Conservation (phyloP, 139 green algal genomes). For the Chlorella vulgaris region DNA sequence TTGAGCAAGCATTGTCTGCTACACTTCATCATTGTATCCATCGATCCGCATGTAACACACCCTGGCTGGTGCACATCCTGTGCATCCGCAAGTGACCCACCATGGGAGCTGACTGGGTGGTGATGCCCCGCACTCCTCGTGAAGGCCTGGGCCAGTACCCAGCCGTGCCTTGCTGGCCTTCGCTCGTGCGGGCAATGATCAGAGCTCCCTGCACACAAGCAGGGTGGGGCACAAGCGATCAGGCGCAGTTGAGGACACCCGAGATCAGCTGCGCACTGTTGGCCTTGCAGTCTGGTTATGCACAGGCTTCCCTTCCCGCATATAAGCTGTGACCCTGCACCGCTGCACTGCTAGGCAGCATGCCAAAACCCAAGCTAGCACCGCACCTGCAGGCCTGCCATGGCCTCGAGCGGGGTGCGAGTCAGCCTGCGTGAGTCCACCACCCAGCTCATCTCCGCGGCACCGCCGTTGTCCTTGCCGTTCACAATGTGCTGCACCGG, state of each 20-base stretch:
- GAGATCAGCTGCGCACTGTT: no score
- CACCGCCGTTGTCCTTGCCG: constrained; percentile 3
- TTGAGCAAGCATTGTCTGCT: no score
- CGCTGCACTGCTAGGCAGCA: not conserved
- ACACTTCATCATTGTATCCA: no score
- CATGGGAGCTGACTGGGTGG: not conserved
- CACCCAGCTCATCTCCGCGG: not conserved
- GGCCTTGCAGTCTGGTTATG: no score
- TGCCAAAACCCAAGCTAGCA: not conserved
- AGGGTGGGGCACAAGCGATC: not conserved
- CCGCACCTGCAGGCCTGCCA: not conserved
- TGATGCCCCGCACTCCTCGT: not conserved
- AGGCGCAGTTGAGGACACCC: no score
- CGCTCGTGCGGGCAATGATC: not conserved
- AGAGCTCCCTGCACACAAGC: not conserved
- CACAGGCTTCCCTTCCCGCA: no score
- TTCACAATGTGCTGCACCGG: not conserved
- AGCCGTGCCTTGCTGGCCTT: not conserved
- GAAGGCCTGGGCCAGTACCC: not conserved
- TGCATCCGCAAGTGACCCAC: no score
- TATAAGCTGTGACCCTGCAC: not conserved
- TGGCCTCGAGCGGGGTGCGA: not conserved
- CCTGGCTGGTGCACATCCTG: no score
- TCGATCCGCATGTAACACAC: no score
- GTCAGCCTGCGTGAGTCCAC: not conserved